Conservation (phyloP, 2,329 filamentous ascomycete species). For the Curvularia hawaiiensis region DNA sequence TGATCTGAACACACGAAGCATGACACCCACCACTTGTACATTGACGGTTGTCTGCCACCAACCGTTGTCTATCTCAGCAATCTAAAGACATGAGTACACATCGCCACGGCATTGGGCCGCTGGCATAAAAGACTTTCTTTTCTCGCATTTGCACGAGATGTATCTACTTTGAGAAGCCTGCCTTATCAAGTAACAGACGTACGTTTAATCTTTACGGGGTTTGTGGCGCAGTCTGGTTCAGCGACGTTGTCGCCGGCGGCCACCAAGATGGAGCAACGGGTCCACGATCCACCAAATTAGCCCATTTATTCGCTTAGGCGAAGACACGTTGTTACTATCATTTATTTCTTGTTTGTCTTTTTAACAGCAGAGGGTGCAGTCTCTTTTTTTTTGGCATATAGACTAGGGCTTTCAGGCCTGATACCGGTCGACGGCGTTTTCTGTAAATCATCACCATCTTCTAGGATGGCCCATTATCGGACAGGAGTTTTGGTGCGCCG, state of each 20-base stretch:
- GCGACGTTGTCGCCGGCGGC: conserved; percentile 2
- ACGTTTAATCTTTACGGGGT: conserved; percentile 24
- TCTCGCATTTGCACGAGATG: conserved; percentile 36
- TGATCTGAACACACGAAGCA: not conserved
- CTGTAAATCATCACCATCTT: conserved; percentile 24
- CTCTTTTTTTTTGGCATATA: conserved; percentile 41
- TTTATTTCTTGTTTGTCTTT: conserved; percentile 29
- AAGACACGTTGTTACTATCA: conserved; percentile 2
- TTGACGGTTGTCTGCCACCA: not conserved
- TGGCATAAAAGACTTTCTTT: conserved; percentile 22
- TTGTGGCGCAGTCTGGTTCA: not conserved
- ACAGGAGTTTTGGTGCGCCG: conserved; percentile 28
- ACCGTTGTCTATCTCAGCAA: conserved; percentile 13
- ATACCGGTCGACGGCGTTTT: conserved; percentile 35
- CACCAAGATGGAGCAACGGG: not conserved
- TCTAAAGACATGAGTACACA: conserved; percentile 11
- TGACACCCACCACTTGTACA: not conserved
- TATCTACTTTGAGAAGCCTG: conserved; percentile 16
- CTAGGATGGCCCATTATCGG: conserved; percentile 26
- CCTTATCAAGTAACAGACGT: conserved; percentile 36
- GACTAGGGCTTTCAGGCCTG: conserved; percentile 34
- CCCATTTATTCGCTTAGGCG: not conserved
- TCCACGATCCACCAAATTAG: not conserved
- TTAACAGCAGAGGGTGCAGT: conserved; percentile 41
- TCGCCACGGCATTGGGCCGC: conserved; percentile 16